A percentile compares a stretch with the other conserved stretches of the same genome.
These are phyloP conservation scores for Abelmoschus esculentus DNA, from an alignment of 345 rosid species.

Conservation along the genomic window DNA sequence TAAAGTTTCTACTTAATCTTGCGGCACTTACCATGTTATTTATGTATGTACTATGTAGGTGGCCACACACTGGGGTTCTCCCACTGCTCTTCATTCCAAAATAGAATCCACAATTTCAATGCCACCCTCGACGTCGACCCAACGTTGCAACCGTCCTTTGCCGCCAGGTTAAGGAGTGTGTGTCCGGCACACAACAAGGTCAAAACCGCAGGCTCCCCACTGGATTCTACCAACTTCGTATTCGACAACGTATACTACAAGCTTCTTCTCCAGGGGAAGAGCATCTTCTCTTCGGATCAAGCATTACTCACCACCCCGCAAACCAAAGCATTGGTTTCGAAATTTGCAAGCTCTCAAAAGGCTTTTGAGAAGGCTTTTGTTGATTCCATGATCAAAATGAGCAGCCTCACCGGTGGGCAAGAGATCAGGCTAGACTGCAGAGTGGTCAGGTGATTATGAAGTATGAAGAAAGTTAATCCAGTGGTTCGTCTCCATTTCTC, in stretches of 20 bases:
- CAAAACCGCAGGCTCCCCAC: conserved; percentile 52
- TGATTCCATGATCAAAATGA: conserved; percentile 83
- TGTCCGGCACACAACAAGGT: conserved; percentile 57
- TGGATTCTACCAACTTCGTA: conserved; percentile 35
- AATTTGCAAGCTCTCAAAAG: conserved; percentile 40
- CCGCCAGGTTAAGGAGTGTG: conserved; percentile 34
- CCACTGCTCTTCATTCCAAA: conserved; percentile 78
- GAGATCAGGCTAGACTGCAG: conserved; percentile 74
- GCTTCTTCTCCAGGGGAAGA: conserved; percentile 56
- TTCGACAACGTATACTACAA: conserved; percentile 71
- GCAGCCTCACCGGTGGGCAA: conserved; percentile 59
- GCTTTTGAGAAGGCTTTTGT: conserved; percentile 56
- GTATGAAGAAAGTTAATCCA: neutral
- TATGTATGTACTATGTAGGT: conserved; percentile 29
- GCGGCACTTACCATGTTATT: no score
- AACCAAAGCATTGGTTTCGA: conserved; percentile 45
- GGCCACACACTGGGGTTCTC: conserved; percentile 90
- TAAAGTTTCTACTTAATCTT: neutral
- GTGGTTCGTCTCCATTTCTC: neutral
- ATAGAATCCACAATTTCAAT: conserved; percentile 74
- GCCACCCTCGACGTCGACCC: conserved; percentile 51
- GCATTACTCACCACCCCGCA: conserved; percentile 42
- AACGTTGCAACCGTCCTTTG: conserved; percentile 52
- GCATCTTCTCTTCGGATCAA: conserved; percentile 78
- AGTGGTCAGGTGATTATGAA: conserved; percentile 22